Conservation (phyloP, 495 filamentous ascomycete genomes). For the Aspergillus sclerotiicarbonarius region DNA sequence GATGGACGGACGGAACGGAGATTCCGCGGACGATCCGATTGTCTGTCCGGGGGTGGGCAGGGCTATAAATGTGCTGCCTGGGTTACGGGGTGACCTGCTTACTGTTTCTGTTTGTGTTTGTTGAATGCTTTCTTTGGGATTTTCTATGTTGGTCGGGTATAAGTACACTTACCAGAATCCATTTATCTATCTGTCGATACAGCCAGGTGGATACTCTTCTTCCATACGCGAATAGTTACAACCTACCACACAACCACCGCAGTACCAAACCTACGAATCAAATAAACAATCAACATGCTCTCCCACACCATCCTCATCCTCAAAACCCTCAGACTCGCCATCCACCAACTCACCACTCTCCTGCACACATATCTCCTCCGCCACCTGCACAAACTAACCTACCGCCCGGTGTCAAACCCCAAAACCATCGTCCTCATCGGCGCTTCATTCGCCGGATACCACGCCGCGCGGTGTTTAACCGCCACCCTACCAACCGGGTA, state of each 20-base stretch:
- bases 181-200: too few relatives aligned
- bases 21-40: background rate
- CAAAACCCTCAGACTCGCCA: background rate
- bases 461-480: conserved; percentile 43
- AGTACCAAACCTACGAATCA: too few relatives aligned
- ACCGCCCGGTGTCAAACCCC: conserved; percentile 14
- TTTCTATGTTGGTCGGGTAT: too few relatives aligned
- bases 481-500: conserved; percentile 48
- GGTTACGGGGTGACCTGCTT: too few relatives aligned
- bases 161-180: too few relatives aligned
- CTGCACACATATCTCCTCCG: conserved; percentile 18
- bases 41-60: background rate
- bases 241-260: too few relatives aligned
- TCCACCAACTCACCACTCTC: conserved; percentile 3
- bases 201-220: too few relatives aligned
- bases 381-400: conserved; percentile 14
- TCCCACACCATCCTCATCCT: background rate
- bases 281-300: too few relatives aligned
- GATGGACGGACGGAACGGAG: background rate
- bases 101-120: too few relatives aligned
- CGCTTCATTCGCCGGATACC: conserved; percentile 54
- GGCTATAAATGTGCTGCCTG: too few relatives aligned
- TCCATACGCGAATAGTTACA: too few relatives aligned
- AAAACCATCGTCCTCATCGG: conserved; percentile 55
- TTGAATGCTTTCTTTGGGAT: too few relatives aligned